phyloP scores from a whole-genome alignment of 2,329 filamentous ascomycete genomes.

The Botryotinia globosa region DNA sequence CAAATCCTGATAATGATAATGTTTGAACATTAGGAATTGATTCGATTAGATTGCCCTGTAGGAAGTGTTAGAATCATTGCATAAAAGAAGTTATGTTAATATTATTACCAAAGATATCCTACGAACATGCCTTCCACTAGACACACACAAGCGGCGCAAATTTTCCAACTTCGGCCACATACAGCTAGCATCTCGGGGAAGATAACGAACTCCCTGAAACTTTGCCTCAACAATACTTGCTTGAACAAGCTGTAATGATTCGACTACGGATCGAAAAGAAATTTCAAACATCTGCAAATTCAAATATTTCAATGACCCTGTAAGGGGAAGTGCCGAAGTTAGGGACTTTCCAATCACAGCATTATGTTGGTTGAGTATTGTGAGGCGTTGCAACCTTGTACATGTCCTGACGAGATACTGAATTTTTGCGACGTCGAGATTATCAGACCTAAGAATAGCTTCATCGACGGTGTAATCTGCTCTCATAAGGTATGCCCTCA shows the following conservation, averaged over 20 bases:
- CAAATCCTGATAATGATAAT: neutral
- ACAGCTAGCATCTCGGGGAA: constrained; percentile 1
- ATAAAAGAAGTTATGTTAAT: neutral
- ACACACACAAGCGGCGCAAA: constrained; percentile 25
- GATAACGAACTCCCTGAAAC: constrained; percentile 22
- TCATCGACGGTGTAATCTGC: constrained; percentile 35
- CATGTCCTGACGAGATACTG: constrained; percentile 32
- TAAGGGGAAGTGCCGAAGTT: constrained; percentile 25
- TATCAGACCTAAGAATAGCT: constrained; percentile 29
- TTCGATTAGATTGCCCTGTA: neutral
- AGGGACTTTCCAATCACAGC: constrained; percentile 33
- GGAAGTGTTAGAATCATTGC: neutral
- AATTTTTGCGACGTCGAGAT: constrained; percentile 29
- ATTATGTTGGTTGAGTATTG: constrained; percentile 26
- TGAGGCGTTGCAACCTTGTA: constrained; percentile 31
- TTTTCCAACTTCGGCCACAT: constrained; percentile 23
- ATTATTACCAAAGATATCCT: neutral
- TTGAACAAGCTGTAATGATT: constrained; percentile 25
- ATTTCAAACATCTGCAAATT: constrained; percentile 26
- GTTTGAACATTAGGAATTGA: constrained; percentile 16
- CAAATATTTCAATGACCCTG: constrained; percentile 29
- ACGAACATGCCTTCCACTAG: neutral
- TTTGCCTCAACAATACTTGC: constrained; percentile 27
- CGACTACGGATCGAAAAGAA: constrained; percentile 20
- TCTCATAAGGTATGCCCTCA: constrained; percentile 33